phyloP scores from a whole-genome alignment of 2,329 filamentous ascomycete species.

The Penicillium sp. region DNA sequence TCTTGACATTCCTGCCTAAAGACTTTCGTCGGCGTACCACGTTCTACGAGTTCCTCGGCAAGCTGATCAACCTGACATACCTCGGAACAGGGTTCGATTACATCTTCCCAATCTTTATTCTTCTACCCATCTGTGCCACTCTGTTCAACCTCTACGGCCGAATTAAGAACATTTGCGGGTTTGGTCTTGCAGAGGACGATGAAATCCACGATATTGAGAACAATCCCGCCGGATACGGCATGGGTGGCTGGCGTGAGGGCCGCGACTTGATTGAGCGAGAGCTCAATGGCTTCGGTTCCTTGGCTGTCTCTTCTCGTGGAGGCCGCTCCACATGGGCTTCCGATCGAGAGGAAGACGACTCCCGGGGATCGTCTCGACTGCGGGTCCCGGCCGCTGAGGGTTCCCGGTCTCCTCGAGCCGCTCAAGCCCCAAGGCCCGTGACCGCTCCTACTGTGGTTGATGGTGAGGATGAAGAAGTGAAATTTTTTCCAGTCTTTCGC shows the following conservation, averaged over 20 bases:
- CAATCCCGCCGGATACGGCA: conserved; percentile 64
- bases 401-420: conserved; percentile 26
- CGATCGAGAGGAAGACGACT: conserved; percentile 24
- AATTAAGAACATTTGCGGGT: conserved; percentile 72
- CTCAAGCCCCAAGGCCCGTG: conserved; percentile 33
- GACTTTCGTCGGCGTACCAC: conserved; percentile 72
- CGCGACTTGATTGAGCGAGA: conserved; percentile 87
- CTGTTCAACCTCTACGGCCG: conserved; percentile 87
- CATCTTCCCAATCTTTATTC: conserved; percentile 82
- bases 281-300: conserved; percentile 59
- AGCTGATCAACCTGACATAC: conserved; percentile 76
- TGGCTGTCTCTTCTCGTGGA: conserved; percentile 40
- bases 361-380: conserved; percentile 31
- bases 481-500: conserved; percentile 81
- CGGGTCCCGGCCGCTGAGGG: conserved; percentile 33
- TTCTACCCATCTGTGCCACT: conserved; percentile 80
- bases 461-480: conserved; percentile 69
- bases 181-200: conserved; percentile 74
- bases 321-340: conserved; percentile 29
- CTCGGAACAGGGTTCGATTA: conserved; percentile 81
- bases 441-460: conserved; percentile 45
- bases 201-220: conserved; percentile 60
- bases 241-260: conserved; percentile 87
- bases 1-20: conserved; percentile 79
- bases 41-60: conserved; percentile 84